Conservation (phyloP, 495 filamentous ascomycete species). For the Amniculicola lignicola region DNA sequence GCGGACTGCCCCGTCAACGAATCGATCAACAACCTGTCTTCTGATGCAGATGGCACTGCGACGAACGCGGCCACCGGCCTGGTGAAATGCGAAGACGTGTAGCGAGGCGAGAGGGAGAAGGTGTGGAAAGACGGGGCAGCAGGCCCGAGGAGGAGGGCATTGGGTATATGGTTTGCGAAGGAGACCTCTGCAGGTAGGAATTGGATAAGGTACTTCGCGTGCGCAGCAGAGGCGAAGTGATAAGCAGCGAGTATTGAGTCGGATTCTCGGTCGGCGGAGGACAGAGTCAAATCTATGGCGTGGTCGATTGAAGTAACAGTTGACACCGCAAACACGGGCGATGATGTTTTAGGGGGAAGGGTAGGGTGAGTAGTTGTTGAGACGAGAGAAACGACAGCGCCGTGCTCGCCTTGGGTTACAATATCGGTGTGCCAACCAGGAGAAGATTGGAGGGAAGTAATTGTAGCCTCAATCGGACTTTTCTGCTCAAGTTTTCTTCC, state of each 20-base stretch:
- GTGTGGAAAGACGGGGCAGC: slow-evolving; percentile 40
- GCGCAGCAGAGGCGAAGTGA: slow-evolving; percentile 47
- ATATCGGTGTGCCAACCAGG: slow-evolving; percentile 4
- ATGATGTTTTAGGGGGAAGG: slow-evolving; percentile 36
- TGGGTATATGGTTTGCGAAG: slow-evolving; percentile 53
- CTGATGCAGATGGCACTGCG: slow-evolving; percentile 32
- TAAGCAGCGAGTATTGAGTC: slow-evolving; percentile 48
- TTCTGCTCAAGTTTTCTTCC: not conserved
- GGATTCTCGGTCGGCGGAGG: slow-evolving; percentile 29
- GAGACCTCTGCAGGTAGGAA: slow-evolving; percentile 49
- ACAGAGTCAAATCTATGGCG: slow-evolving; percentile 45
- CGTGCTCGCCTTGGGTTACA: slow-evolving; percentile 1
- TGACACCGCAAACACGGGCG: slow-evolving; percentile 43
- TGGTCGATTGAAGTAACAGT: slow-evolving; percentile 47
- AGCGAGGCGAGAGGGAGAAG: slow-evolving; percentile 40
- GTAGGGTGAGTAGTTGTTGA: not conserved
- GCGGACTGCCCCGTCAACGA: slow-evolving; percentile 22
- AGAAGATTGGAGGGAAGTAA: too few species aligned
- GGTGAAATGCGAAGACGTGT: slow-evolving; percentile 43
- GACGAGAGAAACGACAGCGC: slow-evolving; percentile 3
- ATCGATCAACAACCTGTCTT: slow-evolving; percentile 15
- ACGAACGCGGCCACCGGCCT: slow-evolving; percentile 42
- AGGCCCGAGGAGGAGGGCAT: slow-evolving; percentile 48
- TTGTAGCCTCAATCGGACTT: not conserved
- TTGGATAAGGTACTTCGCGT: slow-evolving; percentile 54